phyloP scores from a whole-genome alignment of 2,329 filamentous ascomycete species.

The Aureobasidium sp. region DNA sequence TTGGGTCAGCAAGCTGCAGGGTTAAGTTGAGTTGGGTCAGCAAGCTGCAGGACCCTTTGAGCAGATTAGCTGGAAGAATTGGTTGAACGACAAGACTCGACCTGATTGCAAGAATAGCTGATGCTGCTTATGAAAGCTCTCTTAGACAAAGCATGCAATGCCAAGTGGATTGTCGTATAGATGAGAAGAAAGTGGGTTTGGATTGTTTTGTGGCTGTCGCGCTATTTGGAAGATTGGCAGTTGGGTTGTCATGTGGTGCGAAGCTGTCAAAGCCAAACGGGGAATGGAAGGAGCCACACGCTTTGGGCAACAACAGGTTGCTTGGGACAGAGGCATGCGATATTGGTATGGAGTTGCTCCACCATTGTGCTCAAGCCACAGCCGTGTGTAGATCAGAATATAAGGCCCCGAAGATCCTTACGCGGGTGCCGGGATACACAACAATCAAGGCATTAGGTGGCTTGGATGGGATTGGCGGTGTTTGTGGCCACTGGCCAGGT shows the following conservation, averaged over 20 bases:
- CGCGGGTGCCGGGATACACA: background rate
- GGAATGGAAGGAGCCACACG: background rate
- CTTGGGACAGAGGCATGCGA: background rate
- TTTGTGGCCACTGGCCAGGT: conserved; percentile 1
- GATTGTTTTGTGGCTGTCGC: background rate
- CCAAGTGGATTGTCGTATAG: background rate
- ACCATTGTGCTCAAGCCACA: conserved; percentile 8
- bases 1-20: conserved; percentile 27
- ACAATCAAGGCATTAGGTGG: background rate
- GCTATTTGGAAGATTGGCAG: conserved; percentile 2
- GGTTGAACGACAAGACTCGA: too few relatives aligned
- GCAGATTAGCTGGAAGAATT: background rate
- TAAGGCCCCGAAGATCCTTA: background rate
- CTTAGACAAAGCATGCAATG: background rate
- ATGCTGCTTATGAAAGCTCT: too few relatives aligned
- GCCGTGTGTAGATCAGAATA: conserved; percentile 8
- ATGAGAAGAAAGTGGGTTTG: background rate
- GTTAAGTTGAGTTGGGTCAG: conserved; percentile 30
- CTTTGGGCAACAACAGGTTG: background rate
- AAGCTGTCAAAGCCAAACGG: conserved; percentile 4
- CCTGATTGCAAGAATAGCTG: background rate
- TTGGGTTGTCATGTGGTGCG: conserved; percentile 1
- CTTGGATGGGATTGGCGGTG: background rate
- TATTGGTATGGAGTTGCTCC: background rate
- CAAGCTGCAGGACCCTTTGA: conserved; percentile 19